Percentiles rank a stretch among this genome's conserved stretches.
Evolutionary conservation across 139 green algal genomes (phyloP).

Genomic region (Chlorella sorokiniana): DNA sequence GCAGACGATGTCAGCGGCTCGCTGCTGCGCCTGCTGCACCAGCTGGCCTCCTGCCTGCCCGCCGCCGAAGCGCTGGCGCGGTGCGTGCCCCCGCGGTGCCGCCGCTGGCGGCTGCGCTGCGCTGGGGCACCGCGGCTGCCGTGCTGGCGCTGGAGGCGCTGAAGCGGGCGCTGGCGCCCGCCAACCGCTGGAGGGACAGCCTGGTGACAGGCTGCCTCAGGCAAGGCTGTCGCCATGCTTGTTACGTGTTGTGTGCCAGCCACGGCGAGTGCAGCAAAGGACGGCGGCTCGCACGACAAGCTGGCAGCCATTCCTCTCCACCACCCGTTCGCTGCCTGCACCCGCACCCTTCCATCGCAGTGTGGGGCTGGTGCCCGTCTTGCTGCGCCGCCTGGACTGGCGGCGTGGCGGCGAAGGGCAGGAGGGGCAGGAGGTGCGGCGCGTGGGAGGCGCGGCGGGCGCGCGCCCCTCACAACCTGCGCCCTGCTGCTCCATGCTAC

Average conservation of each 20-base stretch:
- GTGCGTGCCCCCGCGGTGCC: conserved; percentile 44
- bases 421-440: conserved; percentile 13
- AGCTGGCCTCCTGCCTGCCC: conserved; percentile 43
- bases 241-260: no score
- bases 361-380: conserved; percentile 46
- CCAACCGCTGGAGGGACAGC: conserved; percentile 65
- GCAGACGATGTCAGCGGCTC: conserved; percentile 63
- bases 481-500: background rate
- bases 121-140: conserved; percentile 9
- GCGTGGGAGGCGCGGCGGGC: no score
- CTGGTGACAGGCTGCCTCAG: conserved; percentile 67
- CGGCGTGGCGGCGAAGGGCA: conserved; percentile 7
- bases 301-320: background rate
- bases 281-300: background rate
- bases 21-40: conserved; percentile 76
- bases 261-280: background rate
- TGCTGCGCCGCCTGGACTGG: conserved; percentile 83
- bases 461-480: background rate
- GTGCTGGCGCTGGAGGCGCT: conserved; percentile 80
- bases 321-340: background rate
- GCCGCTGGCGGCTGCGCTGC: conserved; percentile 53
- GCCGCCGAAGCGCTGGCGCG: conserved; percentile 69
- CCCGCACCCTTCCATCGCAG: background rate
- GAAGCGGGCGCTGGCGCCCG: conserved; percentile 62
- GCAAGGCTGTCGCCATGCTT: background rate